Conservation (phyloP, 2,329 filamentous ascomycete genomes). For the Nemania diffusa region DNA sequence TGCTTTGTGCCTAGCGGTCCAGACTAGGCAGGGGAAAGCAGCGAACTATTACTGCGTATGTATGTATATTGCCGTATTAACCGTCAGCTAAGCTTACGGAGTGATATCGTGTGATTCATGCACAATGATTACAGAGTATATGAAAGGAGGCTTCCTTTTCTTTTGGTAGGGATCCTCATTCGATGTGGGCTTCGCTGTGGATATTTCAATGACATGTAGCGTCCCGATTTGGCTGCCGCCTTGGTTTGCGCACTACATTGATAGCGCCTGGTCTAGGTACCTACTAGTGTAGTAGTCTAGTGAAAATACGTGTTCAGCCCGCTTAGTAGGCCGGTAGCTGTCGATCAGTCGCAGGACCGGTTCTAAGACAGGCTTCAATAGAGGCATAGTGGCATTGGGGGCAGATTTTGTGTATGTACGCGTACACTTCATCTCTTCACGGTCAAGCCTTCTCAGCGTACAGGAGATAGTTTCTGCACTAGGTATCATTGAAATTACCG, state of each 20-base stretch:
- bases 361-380: too few relatives aligned
- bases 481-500: background rate
- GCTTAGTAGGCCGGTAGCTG: background rate
- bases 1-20: background rate
- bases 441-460: too few relatives aligned
- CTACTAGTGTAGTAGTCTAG: background rate
- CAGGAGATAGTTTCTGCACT: background rate
- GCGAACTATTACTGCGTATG: background rate
- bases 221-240: background rate
- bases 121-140: constrained; percentile 6
- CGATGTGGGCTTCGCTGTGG: background rate
- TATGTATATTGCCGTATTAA: constrained; percentile 5
- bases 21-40: background rate
- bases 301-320: background rate
- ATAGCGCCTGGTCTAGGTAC: background rate
- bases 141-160: background rate
- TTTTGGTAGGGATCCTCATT: constrained; percentile 18
- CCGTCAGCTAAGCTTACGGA: constrained; percentile 10
- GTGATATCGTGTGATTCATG: constrained; percentile 12
- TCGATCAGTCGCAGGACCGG: background rate
- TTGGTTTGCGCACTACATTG: background rate
- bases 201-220: background rate
- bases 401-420: too few relatives aligned
- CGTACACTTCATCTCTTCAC: too few relatives aligned
- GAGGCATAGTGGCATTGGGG: too few relatives aligned